phyloP scores from a whole-genome alignment of 2,329 filamentous ascomycete species.

The Cytospora paraplurivora region DNA sequence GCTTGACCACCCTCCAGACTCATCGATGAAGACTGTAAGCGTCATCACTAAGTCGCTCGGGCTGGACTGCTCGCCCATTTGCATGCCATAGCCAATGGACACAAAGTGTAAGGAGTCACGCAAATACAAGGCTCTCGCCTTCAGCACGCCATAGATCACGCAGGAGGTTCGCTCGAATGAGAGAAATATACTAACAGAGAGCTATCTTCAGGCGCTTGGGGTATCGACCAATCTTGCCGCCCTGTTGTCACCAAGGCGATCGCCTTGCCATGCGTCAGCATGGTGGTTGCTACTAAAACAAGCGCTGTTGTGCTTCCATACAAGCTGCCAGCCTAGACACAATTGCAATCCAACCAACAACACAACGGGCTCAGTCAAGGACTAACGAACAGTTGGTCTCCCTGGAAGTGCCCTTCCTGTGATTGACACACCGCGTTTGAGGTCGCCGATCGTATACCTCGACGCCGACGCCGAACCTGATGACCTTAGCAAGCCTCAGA shows the following conservation, averaged over 20 bases:
- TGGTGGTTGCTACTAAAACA: constrained; percentile 1
- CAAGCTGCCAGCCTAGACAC: neutral
- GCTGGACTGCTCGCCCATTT: too few relatives aligned
- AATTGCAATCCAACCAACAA: neutral
- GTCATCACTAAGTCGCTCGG: neutral
- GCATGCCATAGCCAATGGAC: too few relatives aligned
- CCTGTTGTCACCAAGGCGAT: constrained; percentile 12
- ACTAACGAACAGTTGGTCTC: neutral
- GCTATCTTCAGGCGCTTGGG: neutral
- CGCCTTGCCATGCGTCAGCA: constrained; percentile 9
- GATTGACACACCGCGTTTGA: constrained; percentile 16
- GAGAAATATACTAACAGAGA: neutral
- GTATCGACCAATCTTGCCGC: constrained; percentile 18
- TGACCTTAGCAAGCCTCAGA: neutral
- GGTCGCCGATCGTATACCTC: constrained; percentile 11
- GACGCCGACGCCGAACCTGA: neutral
- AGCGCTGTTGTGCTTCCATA: neutral
- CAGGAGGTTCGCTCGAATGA: neutral
- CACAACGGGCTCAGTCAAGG: constrained; percentile 2
- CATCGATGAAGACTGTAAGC: constrained; percentile 6
- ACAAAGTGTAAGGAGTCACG: neutral
- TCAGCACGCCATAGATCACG: neutral
- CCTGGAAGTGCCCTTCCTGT: constrained; percentile 5
- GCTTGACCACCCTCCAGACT: neutral
- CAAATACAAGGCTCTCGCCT: neutral